Evolutionary conservation across 352 stramenopile genomes (phyloP).

Genomic region (Phytophthora idaei): DNA sequence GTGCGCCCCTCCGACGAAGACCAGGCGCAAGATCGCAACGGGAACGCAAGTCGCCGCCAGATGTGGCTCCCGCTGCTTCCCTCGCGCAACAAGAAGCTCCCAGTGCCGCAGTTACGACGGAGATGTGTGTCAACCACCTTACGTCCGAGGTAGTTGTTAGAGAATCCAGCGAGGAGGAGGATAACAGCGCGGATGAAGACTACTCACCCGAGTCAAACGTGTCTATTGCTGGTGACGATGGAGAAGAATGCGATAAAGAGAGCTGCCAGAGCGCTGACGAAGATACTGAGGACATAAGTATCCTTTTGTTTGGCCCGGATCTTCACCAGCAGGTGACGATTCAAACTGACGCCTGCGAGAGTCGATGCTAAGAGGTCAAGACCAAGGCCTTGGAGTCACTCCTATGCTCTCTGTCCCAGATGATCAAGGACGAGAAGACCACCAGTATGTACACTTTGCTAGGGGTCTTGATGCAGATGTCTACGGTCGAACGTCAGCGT

Average conservation of each 20-base stretch:
- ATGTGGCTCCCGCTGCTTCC: too few relatives aligned
- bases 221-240: background rate
- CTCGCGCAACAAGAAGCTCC: too few relatives aligned
- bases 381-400: background rate
- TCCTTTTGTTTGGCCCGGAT: background rate
- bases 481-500: background rate
- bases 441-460: constrained; percentile 13
- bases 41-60: too few relatives aligned
- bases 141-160: too few relatives aligned
- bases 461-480: constrained; percentile 10
- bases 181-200: constrained; percentile 1
- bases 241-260: background rate
- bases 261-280: background rate
- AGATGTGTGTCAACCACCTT: too few relatives aligned
- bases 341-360: background rate
- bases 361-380: background rate
- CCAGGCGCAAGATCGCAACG: too few relatives aligned
- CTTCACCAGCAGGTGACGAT: background rate
- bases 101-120: too few relatives aligned
- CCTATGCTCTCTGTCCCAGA: background rate
- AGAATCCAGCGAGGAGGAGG: background rate
- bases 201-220: background rate
- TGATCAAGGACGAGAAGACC: constrained; percentile 1
- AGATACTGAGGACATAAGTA: background rate
- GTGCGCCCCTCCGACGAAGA: too few relatives aligned